A percentile compares a stretch with the other conserved stretches of the same genome.
Evolutionary conservation across 768 basidiomycete genomes (phyloP).

Genomic region (Infundibulicybe gibba): DNA sequence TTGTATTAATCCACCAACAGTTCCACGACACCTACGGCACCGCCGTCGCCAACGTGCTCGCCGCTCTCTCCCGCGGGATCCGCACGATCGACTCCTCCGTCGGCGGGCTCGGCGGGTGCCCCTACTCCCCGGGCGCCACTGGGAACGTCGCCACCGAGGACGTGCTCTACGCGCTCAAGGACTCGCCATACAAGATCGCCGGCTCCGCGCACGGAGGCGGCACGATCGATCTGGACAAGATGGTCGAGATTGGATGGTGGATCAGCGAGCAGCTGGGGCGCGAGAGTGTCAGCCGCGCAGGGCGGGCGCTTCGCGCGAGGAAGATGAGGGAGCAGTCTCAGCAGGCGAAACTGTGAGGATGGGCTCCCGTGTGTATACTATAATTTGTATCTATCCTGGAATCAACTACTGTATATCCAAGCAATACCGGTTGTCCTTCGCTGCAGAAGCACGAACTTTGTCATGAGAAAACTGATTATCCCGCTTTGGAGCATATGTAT

Average conservation of each 20-base stretch:
- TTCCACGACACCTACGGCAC: slow-evolving; percentile 92
- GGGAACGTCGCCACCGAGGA: slow-evolving; percentile 96
- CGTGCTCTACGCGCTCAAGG: slow-evolving; percentile 78
- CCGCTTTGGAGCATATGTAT: too few species aligned
- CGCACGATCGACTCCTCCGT: slow-evolving; percentile 82
- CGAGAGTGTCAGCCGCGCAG: slow-evolving; percentile 73
- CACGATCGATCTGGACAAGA: slow-evolving; percentile 55
- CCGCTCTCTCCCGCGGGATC: slow-evolving; percentile 70
- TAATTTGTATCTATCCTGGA: too few species aligned
- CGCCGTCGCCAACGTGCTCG: slow-evolving; percentile 71
- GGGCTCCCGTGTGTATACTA: too few species aligned
- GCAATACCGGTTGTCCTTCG: neutral
- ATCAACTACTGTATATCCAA: neutral
- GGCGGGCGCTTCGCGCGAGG: slow-evolving; percentile 62
- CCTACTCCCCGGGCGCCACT: slow-evolving; percentile 93
- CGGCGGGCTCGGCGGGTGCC: slow-evolving; percentile 92
- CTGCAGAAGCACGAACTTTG: neutral
- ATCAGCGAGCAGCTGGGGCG: slow-evolving; percentile 65
- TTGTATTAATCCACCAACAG: slow-evolving; percentile 28
- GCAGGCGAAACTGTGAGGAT: slow-evolving; percentile 14
- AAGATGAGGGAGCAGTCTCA: slow-evolving; percentile 27
- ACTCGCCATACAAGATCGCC: slow-evolving; percentile 51
- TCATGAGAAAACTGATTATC: too few species aligned
- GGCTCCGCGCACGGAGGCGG: slow-evolving; percentile 35
- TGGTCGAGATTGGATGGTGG: slow-evolving; percentile 82